Conservation (phyloP, 2,329 filamentous ascomycete genomes). For the Elsinoe arachidis region DNA sequence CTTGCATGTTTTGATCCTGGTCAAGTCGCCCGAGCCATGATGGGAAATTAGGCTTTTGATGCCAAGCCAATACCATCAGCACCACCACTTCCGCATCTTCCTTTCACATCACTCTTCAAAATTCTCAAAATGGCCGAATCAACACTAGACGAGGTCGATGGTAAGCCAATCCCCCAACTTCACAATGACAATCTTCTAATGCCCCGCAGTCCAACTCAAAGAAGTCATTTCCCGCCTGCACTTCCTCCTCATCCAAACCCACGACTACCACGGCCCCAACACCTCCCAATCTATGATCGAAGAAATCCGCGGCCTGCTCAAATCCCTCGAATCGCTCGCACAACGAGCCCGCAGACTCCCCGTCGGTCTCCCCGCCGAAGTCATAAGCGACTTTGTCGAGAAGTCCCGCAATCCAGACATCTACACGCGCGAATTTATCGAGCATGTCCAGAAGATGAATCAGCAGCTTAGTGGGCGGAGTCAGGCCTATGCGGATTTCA, state of each 20-base stretch:
- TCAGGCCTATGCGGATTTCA: conserved; percentile 50
- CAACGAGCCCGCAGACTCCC: conserved; percentile 40
- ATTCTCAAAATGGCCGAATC: conserved; percentile 22
- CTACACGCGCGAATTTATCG: conserved; percentile 57
- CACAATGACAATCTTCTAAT: neutral
- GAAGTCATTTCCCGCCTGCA: conserved; percentile 55
- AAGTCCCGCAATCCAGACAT: conserved; percentile 57
- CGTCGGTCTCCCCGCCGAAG: conserved; percentile 51
- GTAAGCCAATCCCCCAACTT: conserved; percentile 15
- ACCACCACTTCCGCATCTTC: neutral
- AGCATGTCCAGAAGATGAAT: conserved; percentile 54
- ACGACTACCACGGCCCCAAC: conserved; percentile 50
- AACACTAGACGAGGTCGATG: conserved; percentile 26
- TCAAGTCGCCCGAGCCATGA: neutral
- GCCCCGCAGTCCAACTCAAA: conserved; percentile 44
- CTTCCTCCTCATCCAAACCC: conserved; percentile 49
- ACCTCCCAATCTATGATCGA: conserved; percentile 50
- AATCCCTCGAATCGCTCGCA: conserved; percentile 46
- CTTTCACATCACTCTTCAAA: neutral
- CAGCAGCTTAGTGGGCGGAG: conserved; percentile 53
- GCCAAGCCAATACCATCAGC: conserved; percentile 1
- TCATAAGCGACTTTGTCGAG: conserved; percentile 57
- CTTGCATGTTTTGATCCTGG: neutral
- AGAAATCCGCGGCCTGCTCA: conserved; percentile 46
- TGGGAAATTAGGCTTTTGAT: conserved; percentile 4